phyloP scores from a whole-genome alignment of 257 asterid genomes.

The Nicotiana tomentosiformis region DNA sequence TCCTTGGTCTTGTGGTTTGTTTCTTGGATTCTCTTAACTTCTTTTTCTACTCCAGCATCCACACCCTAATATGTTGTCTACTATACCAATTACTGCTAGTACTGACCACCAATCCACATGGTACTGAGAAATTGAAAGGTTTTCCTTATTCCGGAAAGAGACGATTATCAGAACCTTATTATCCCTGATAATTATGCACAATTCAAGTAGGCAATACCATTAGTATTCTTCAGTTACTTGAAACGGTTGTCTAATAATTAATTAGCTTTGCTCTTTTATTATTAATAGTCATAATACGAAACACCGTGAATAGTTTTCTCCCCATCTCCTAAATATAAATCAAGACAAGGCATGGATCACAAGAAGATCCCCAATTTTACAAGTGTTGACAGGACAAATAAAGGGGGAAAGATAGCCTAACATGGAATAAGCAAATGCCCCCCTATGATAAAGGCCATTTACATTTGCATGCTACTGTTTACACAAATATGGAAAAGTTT shows the following conservation, averaged over 20 bases:
- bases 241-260: not conserved
- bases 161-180: not conserved
- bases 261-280: no score
- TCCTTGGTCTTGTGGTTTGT: not conserved
- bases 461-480: conserved; percentile 5
- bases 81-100: not conserved
- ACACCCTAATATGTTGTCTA: not conserved
- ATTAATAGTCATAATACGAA: not conserved
- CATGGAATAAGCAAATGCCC: not conserved
- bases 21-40: not conserved
- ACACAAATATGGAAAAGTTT: not conserved
- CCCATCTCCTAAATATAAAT: not conserved
- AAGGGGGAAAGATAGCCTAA: not conserved
- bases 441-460: not conserved
- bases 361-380: not conserved
- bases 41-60: not conserved
- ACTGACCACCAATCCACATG: not conserved
- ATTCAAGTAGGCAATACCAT: no score
- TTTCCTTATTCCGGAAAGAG: not conserved
- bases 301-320: not conserved
- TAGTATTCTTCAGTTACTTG: not conserved
- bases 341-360: not conserved
- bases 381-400: not conserved
- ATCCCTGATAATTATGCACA: not conserved
- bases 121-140: not conserved